A percentile compares a stretch with the other conserved stretches of the same genome.
phyloP scores from a whole-genome alignment of 345 rosid genomes.

The Aquilaria malaccensis region DNA sequence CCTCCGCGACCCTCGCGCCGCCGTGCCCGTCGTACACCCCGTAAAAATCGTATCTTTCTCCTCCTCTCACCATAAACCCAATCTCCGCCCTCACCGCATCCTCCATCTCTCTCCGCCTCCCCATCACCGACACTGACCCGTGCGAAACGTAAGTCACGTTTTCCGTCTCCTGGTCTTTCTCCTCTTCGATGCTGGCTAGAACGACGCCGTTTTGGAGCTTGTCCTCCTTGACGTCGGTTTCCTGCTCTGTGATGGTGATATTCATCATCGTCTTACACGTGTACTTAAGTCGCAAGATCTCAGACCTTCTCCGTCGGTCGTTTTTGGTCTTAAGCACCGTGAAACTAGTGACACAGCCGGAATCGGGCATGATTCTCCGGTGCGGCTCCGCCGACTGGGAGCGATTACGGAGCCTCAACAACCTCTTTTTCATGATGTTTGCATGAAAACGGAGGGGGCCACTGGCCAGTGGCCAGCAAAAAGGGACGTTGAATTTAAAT shows the following conservation, averaged over 20 bases:
- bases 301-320: conserved; percentile 28
- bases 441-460: conserved; percentile 17
- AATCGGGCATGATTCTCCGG: conserved; percentile 4
- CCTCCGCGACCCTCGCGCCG: conserved; percentile 56
- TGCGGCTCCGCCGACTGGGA: not conserved
- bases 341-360: conserved; percentile 16
- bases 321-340: conserved; percentile 12
- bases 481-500: not conserved
- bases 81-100: conserved; percentile 46
- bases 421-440: conserved; percentile 2
- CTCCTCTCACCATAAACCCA: conserved; percentile 27
- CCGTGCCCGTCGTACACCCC: conserved; percentile 77
- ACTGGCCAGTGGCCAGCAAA: not conserved
- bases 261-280: conserved; percentile 17
- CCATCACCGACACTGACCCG: conserved; percentile 50
- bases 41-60: conserved; percentile 34
- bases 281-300: conserved; percentile 23
- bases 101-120: conserved; percentile 66
- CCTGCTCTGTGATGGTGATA: conserved; percentile 1
- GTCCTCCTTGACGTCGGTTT: conserved; percentile 3
- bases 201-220: conserved; percentile 15
- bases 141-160: conserved; percentile 12
- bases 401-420: not conserved
- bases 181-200: conserved; percentile 14
- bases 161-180: not conserved